phyloP scores from a whole-genome alignment of 805 yeast genomes.

The Wilhelminamyces savonicus region DNA sequence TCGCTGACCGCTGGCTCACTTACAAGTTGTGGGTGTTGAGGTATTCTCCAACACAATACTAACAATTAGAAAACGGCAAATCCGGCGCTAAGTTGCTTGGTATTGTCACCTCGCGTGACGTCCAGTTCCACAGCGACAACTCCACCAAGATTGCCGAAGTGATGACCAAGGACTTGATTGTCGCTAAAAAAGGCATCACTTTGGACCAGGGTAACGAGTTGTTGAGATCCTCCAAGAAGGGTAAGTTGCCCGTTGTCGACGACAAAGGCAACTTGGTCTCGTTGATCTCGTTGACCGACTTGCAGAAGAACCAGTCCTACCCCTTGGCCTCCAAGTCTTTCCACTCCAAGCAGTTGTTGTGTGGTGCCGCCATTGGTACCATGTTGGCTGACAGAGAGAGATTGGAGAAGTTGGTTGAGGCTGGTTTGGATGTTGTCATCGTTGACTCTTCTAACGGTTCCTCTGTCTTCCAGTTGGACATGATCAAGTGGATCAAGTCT shows the following conservation, averaged over 20 bases:
- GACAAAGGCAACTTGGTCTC: conserved; percentile 69
- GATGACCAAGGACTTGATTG: conserved; percentile 85
- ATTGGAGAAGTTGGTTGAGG: conserved; percentile 77
- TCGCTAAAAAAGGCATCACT: conserved; percentile 77
- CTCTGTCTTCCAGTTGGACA: conserved; percentile 88
- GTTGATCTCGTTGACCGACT: conserved; percentile 89
- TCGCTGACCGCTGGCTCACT: conserved; percentile 7
- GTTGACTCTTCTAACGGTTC: conserved; percentile 97
- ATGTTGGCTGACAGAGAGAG: conserved; percentile 83
- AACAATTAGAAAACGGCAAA: conserved; percentile 68
- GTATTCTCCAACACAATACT: conserved; percentile 11
- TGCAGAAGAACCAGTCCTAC: conserved; percentile 89
- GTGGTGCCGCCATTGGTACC: conserved; percentile 99
- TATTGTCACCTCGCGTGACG: conserved; percentile 94
- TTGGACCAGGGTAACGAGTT: conserved; percentile 85
- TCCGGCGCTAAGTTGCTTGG: conserved; percentile 89
- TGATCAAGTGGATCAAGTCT: conserved; percentile 86
- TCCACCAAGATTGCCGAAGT: conserved; percentile 59
- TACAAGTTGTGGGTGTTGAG: conserved; percentile 1
- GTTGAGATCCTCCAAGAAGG: conserved; percentile 89
- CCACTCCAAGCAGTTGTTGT: conserved; percentile 87
- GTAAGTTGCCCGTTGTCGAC: conserved; percentile 94
- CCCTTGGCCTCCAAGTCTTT: conserved; percentile 94
- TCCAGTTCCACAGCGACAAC: conserved; percentile 84
- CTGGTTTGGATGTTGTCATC: conserved; percentile 95